Conservation (phyloP, 805 yeast species). For the Schizosaccharomyces osmophilus region DNA sequence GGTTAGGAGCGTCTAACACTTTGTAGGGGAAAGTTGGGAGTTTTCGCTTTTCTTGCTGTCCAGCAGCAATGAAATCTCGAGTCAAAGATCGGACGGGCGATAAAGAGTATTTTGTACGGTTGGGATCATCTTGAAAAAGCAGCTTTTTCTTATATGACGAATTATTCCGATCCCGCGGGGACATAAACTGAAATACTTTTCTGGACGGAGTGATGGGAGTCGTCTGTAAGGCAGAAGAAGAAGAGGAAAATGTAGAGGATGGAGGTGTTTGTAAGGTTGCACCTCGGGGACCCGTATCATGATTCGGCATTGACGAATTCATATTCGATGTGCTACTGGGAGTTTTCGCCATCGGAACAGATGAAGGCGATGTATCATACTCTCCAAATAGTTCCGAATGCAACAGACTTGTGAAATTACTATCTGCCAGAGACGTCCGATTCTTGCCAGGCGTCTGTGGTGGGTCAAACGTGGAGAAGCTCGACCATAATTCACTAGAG, state of each 20-base stretch:
- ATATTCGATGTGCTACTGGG: background rate
- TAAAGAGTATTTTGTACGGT: slow-evolving; percentile 39
- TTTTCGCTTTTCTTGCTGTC: slow-evolving; percentile 51
- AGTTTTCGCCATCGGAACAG: background rate
- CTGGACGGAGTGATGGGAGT: slow-evolving; percentile 18
- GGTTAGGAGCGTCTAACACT: slow-evolving; percentile 42
- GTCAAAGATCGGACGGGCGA: slow-evolving; percentile 80
- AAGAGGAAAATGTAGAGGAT: background rate
- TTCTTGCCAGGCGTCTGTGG: slow-evolving; percentile 13
- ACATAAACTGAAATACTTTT: slow-evolving; percentile 50
- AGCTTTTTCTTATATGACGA: slow-evolving; percentile 15
- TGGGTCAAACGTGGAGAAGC: slow-evolving; percentile 33
- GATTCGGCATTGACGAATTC: slow-evolving; percentile 18
- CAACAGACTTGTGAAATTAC: slow-evolving; percentile 63
- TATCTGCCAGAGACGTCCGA: slow-evolving; percentile 13
- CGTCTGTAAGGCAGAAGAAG: slow-evolving; percentile 13
- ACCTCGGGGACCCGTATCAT: background rate
- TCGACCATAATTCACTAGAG: slow-evolving; percentile 56
- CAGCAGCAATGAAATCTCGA: slow-evolving; percentile 53
- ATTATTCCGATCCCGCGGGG: slow-evolving; percentile 27
- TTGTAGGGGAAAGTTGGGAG: slow-evolving; percentile 67
- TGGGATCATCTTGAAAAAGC: slow-evolving; percentile 4
- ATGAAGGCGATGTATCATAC: slow-evolving; percentile 19
- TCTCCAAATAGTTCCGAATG: slow-evolving; percentile 84
- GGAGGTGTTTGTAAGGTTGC: background rate